Evolutionary conservation across 192 early-diverging fungal genomes (phyloP), one percentile per base, ranked within the genome.

Genomic region (Dimargaris xerosporica): DNA sequence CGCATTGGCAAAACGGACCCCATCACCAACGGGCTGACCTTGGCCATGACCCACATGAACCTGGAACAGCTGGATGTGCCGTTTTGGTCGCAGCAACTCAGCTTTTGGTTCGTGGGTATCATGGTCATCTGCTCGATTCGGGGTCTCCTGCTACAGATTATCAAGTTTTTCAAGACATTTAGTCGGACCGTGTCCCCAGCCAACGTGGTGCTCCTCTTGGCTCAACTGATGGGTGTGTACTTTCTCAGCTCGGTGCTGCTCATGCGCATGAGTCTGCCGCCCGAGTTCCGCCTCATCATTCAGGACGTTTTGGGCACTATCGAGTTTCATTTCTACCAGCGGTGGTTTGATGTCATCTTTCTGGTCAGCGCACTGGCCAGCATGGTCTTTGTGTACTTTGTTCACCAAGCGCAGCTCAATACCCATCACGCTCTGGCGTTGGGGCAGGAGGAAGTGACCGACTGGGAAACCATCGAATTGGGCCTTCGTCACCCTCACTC

Each of bases 301-400:
- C 86, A 86, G 1, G 82, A 82, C 13, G 82, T 90, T 0, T 69
- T 95, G 59, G 86, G 85, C 28, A 75, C 83, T 15, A 82, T 93
- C 17, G 88, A 93, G 54, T 92, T 95, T 63, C 76, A 88, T 68
- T 95, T 90, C 67, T 98, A 91, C 71, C 85, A 89, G 66, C 84
- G 84, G 53, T 95, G 93, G 94, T 93, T 91, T 62, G 94, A 98
- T 72, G 78, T 88, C 10, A 91, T 94, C 17, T 94, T 93, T 71
- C 68, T 96, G 45, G 75, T 91, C 19, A 83, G 85, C n/a, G 90
- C 90, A 0, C 63, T 88, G 12, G 67, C 81, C 13, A 88, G 85
- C 34, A 78, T 81, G 10, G 69, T 81, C 21, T 78, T 95, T 48
- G 72, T 93, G 43, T 89, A 84, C 64, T 67, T 86, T 61, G 75